Conservation (phyloP, 495 filamentous ascomycete species). For the Copromyces sp. region DNA sequence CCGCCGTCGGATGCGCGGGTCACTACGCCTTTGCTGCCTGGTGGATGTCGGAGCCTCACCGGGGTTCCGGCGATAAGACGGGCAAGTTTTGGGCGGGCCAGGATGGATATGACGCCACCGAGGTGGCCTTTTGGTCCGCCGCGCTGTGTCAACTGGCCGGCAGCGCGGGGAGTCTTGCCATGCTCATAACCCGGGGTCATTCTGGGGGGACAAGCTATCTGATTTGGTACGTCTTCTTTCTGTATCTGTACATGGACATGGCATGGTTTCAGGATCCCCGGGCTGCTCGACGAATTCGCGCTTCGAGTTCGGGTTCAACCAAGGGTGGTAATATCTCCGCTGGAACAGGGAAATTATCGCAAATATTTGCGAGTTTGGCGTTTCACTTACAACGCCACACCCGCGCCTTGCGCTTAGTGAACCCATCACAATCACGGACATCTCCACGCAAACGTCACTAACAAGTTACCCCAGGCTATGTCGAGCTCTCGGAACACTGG, state of each 20-base stretch:
- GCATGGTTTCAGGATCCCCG: neutral
- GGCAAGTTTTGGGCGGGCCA: slow-evolving; percentile 28
- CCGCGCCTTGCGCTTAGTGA: neutral
- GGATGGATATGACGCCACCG: slow-evolving; percentile 31
- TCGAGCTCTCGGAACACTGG: slow-evolving; percentile 26
- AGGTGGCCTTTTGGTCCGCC: slow-evolving; percentile 33
- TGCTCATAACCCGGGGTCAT: slow-evolving; percentile 27
- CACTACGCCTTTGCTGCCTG: slow-evolving; percentile 27
- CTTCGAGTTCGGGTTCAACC: neutral
- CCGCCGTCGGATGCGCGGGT: slow-evolving; percentile 15
- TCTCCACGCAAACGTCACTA: neutral
- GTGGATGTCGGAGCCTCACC: slow-evolving; percentile 25
- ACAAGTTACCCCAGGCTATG: slow-evolving; percentile 15
- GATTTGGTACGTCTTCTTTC: slow-evolving; percentile 27
- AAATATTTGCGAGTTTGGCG: neutral
- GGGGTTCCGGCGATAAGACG: slow-evolving; percentile 17
- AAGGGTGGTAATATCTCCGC: neutral
- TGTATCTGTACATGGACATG: neutral
- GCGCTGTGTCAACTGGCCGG: slow-evolving; percentile 20
- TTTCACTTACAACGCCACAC: neutral
- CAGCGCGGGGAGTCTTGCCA: slow-evolving; percentile 22
- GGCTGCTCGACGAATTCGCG: neutral
- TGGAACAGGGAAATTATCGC: neutral
- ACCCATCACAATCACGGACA: neutral
- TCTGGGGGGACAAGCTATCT: slow-evolving; percentile 31